Evolutionary conservation across 2,329 filamentous ascomycete species (phyloP).

Genomic region (Microdochium nivale): DNA sequence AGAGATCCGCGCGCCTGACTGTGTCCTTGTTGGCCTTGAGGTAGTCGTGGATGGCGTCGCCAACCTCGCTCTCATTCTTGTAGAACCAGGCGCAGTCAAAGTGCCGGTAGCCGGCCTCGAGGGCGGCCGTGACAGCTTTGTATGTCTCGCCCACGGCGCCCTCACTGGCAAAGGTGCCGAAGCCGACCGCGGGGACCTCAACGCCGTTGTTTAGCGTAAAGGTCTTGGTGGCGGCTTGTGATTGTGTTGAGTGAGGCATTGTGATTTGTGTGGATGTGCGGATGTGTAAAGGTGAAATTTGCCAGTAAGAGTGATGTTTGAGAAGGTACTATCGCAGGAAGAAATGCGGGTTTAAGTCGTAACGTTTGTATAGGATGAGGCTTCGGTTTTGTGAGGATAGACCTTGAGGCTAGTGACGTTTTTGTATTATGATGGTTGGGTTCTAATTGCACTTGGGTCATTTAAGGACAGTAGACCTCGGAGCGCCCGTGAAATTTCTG

Average conservation of each 20-base stretch:
- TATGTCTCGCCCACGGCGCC: conserved; percentile 51
- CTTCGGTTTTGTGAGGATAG: background rate
- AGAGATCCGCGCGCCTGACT: conserved; percentile 43
- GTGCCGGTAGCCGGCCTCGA: conserved; percentile 56
- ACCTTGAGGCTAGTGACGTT: background rate
- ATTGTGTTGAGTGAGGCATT: background rate
- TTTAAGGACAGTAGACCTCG: background rate
- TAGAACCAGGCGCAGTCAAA: conserved; percentile 64
- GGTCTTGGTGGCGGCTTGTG: conserved; percentile 2
- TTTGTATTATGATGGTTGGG: background rate
- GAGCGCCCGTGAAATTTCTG: background rate
- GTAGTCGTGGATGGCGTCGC: conserved; percentile 43
- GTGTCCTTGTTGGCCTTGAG: conserved; percentile 25
- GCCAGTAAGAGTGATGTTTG: background rate
- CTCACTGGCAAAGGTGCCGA: conserved; percentile 61
- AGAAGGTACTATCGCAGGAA: background rate
- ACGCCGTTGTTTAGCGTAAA: conserved; percentile 37
- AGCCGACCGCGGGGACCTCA: conserved; percentile 53
- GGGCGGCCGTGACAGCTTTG: conserved; percentile 54
- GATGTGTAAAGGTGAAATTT: background rate
- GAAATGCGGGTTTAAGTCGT: too few relatives aligned
- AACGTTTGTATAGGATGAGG: background rate
- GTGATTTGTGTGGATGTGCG: background rate
- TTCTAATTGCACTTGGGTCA: background rate
- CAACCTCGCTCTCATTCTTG: conserved; percentile 57